Evolutionary conservation across 2,329 filamentous ascomycete genomes (phyloP), one percentile per base, ranked within the genome.

Genomic region (Ophiocordyceps camponoti-saundersi): DNA sequence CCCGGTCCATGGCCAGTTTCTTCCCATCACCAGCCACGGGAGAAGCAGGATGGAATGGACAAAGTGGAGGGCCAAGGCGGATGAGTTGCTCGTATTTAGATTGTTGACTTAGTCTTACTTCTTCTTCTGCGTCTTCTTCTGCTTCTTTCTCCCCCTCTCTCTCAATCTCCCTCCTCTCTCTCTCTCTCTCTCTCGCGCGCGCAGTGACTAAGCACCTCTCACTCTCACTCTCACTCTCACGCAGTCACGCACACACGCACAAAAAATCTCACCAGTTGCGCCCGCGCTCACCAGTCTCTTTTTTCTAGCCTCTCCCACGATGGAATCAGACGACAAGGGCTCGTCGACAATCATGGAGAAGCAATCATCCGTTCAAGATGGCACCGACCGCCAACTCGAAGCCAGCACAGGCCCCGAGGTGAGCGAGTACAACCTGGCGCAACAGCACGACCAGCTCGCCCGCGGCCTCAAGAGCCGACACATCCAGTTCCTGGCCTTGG

Each of bases 381-480:
- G 36, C 5, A n/a, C 20, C 20, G 34, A 34, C 10, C 44, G 53
- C 52, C 53, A 59, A 49, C 46, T 49, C 41, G 59, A 62, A 53
- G 53, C 44, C 48, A 53, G 52, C 42, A 32, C 44, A 12, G 51
- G 52, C 10, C 52, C 47, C 47, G 52, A 56, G 32, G 50, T 44
- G 15, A 50, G 55, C 46, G 62, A 66, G 51, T 61, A 58, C 49
- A 58, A 60, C 44, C 62, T 71, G 20, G 60, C 63, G 16, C 48
- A 53, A 15, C 55, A 66, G 40, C 52, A 64, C 22, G 61, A 66
- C 44, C 71, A 76, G 54, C 66, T 77, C 3, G 60, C 72, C 56
- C 68, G 75, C 48, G 74, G 74, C 16, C 65, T 79, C 47, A 77
- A 79, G 62, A 74, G 70, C 54, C 66, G 75, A 34, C 75, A 79